Conservation (phyloP, 2,329 filamentous ascomycete genomes). For the Aspergillus quadricinctus region DNA sequence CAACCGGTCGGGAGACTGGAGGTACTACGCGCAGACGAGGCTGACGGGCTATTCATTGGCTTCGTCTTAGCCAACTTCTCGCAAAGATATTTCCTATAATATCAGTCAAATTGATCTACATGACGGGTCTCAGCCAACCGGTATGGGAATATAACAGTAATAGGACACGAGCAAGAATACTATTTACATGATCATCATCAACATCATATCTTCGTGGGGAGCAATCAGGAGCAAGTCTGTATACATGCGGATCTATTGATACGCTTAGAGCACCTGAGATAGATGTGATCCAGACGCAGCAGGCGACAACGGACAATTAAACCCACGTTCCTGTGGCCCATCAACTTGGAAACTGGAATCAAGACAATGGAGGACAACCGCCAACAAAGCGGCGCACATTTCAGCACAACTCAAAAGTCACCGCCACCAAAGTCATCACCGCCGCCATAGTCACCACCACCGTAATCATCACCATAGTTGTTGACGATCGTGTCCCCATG, state of each 20-base stretch:
- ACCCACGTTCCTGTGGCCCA: neutral
- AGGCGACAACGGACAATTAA: neutral
- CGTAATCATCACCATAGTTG: constrained; percentile 27
- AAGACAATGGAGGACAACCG: neutral
- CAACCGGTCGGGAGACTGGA: constrained; percentile 25
- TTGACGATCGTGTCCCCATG: constrained; percentile 28
- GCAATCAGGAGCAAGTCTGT: neutral
- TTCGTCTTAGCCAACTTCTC: neutral
- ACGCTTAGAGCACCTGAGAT: neutral
- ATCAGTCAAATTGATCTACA: neutral
- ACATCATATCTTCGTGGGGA: neutral
- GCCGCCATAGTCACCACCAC: constrained; percentile 23
- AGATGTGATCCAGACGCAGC: neutral
- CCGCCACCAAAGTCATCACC: constrained; percentile 22
- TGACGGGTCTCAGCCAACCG: neutral
- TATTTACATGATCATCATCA: neutral
- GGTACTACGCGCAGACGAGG: constrained; percentile 25
- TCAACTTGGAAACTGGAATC: neutral
- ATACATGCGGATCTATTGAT: neutral
- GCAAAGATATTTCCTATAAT: neutral
- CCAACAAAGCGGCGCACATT: neutral
- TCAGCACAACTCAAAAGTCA: constrained; percentile 3
- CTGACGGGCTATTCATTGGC: constrained; percentile 12
- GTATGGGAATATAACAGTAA: neutral
- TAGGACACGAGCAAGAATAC: neutral